phyloP scores from a whole-genome alignment of 2,329 filamentous ascomycete species.

The Akanthomyces uredinophilus region DNA sequence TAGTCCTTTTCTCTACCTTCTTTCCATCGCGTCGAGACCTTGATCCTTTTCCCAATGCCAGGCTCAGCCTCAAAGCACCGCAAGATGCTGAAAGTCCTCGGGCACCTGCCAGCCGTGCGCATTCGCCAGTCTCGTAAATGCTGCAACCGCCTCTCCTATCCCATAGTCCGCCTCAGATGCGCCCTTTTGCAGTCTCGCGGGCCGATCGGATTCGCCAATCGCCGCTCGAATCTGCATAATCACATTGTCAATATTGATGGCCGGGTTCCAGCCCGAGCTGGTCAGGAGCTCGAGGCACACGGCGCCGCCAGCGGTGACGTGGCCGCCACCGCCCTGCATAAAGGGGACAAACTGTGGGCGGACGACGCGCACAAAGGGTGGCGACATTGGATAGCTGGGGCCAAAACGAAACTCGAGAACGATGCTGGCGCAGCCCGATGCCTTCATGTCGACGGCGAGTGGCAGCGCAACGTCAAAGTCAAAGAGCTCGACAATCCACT shows the following conservation, averaged over 20 bases:
- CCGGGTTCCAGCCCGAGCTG: constrained; percentile 74
- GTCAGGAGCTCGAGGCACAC: constrained; percentile 83
- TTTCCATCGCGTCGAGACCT: background rate
- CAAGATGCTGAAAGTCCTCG: constrained; percentile 35
- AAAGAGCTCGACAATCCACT: constrained; percentile 89
- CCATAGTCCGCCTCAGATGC: constrained; percentile 49
- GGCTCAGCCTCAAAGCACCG: background rate
- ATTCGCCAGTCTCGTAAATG: constrained; percentile 57
- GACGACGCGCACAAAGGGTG: constrained; percentile 80
- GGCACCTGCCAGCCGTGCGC: constrained; percentile 35
- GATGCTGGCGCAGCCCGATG: constrained; percentile 56
- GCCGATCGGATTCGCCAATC: constrained; percentile 64
- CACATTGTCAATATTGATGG: constrained; percentile 69
- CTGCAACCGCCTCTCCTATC: constrained; percentile 65
- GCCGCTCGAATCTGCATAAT: constrained; percentile 77
- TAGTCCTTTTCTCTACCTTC: too few relatives aligned
- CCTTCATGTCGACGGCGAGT: constrained; percentile 69
- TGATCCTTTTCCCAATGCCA: background rate
- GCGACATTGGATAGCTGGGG: constrained; percentile 67
- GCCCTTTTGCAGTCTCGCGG: constrained; percentile 58
- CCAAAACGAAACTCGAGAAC: constrained; percentile 81
- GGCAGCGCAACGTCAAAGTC: constrained; percentile 67
- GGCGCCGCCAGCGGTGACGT: constrained; percentile 78
- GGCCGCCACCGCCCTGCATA: constrained; percentile 68
- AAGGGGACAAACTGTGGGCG: constrained; percentile 75